Evolutionary conservation across 441 rosid species (phyloP).

Genomic region (Corymbia calophylla): DNA sequence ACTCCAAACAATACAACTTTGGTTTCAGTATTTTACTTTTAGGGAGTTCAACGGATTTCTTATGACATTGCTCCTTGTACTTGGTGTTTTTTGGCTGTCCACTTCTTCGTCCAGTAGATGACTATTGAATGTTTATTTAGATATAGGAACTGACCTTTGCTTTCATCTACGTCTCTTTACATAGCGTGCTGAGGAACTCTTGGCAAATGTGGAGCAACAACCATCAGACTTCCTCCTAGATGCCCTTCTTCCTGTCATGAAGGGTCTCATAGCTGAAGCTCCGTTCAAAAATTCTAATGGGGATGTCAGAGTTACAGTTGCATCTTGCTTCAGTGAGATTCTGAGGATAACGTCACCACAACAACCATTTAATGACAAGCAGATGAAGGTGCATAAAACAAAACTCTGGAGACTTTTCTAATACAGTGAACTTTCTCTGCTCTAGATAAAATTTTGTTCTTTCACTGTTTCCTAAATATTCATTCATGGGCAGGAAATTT

Average conservation of each 20-base stretch:
- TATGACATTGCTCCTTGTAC: neutral
- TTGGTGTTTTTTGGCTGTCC: neutral
- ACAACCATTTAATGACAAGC: slow-evolving; percentile 52
- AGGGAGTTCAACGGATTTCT: neutral
- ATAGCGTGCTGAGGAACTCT: slow-evolving; percentile 42
- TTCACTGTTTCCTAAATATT: neutral
- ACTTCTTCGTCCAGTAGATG: neutral
- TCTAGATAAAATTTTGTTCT: neutral
- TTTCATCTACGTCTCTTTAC: neutral
- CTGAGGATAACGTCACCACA: slow-evolving; percentile 59
- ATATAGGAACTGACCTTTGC: neutral
- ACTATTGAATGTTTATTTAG: neutral
- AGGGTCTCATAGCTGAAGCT: slow-evolving; percentile 34
- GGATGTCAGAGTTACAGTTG: slow-evolving; percentile 57
- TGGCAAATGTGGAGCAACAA: slow-evolving; percentile 43
- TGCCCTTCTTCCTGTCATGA: slow-evolving; percentile 45
- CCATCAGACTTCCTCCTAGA: slow-evolving; percentile 30
- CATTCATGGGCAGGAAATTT: slow-evolving; percentile 30
- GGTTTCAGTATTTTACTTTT: neutral
- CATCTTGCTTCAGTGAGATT: slow-evolving; percentile 48
- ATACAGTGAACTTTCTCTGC: no score
- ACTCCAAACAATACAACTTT: neutral
- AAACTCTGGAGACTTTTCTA: neutral
- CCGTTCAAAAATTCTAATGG: slow-evolving; percentile 41
- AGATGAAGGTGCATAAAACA: slow-evolving; percentile 39